Percentiles rank a stretch among this genome's conserved stretches.
phyloP scores from a whole-genome alignment of 2,329 filamentous ascomycete genomes.

The Aspergillus viridinutans region DNA sequence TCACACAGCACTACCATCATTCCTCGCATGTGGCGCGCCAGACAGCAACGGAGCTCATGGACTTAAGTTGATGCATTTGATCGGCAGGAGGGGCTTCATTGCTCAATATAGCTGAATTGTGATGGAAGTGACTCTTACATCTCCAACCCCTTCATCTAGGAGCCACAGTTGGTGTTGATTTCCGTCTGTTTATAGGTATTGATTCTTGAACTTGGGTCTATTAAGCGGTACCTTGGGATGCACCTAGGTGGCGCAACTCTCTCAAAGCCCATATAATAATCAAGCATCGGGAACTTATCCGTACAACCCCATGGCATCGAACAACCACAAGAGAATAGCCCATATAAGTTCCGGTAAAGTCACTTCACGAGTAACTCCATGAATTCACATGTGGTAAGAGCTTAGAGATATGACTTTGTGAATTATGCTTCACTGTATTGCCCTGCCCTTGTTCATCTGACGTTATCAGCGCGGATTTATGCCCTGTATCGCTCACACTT shows the following conservation, averaged over 20 bases:
- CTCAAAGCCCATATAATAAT: not conserved
- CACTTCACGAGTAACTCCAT: not conserved
- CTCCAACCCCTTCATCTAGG: not conserved
- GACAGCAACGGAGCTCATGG: slow-evolving; percentile 2
- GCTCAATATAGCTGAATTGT: not conserved
- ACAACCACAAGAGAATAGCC: not conserved
- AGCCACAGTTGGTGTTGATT: not conserved
- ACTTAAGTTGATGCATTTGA: not conserved
- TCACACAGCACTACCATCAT: slow-evolving; percentile 80
- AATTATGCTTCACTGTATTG: not conserved
- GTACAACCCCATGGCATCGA: not conserved
- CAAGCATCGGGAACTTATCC: not conserved
- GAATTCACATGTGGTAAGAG: not conserved
- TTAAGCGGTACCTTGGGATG: not conserved
- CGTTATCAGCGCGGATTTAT: not conserved
- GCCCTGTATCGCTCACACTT: not conserved
- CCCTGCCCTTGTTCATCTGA: not conserved
- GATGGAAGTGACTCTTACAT: not conserved
- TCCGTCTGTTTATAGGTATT: not conserved
- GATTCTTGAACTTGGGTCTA: not conserved
- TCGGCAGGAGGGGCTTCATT: not conserved
- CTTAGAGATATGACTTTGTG: no score
- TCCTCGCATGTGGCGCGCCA: slow-evolving; percentile 61
- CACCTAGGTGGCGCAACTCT: not conserved
- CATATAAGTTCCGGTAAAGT: not conserved